Base-by-base conservation (phyloP, 78 protist species). In the Dictyostelium purpureum region DNA sequence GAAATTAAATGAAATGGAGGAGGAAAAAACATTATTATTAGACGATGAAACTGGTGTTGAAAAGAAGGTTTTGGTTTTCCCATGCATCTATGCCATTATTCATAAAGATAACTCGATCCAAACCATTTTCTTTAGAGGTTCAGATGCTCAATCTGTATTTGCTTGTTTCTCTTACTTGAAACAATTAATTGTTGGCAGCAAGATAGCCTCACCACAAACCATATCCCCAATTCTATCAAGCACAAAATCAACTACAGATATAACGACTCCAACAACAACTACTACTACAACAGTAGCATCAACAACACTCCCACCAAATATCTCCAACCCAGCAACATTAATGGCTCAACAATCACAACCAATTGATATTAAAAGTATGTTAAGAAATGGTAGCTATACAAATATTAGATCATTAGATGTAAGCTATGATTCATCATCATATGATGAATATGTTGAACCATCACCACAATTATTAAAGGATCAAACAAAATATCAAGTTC, bases 1-100 rank as follows among this genome's bases (percentile, higher is more conserved):
- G 28, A 85, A 85, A 57, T 59, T 85, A 18, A 85, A 85, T 85
- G 80, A 73, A 73, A 73, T 85, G 92, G 82, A 51, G 14, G 90
- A 70, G 11, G 92, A 85, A n/a, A 18, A 47, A n/a, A 52, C 81
- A 18, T 26, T 40, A 33, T 40, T 35, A 4, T 9, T 9, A 40
- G 47, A 75, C 16, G 81, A 75, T 33, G 21, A 11, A 1, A 59
- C 38, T 7, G 49, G 24, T 0, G 51, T 57, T 24, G 54, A 35
- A 6, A 83, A 56, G 38, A 85, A 85, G 10, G 92, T 85, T n/a
- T n/a, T 85, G 43, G 74, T 85, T 2, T 85, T 85, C 67, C 92
- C 92, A 7, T 85, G 92, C 59, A 85, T 85, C 28, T 85, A 85
- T 47, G 56, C 77, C 0, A 9, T 85, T 4, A 59, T 85, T 12